phyloP scores from a whole-genome alignment of 768 basidiomycete species.

The Lactarius indigo region DNA sequence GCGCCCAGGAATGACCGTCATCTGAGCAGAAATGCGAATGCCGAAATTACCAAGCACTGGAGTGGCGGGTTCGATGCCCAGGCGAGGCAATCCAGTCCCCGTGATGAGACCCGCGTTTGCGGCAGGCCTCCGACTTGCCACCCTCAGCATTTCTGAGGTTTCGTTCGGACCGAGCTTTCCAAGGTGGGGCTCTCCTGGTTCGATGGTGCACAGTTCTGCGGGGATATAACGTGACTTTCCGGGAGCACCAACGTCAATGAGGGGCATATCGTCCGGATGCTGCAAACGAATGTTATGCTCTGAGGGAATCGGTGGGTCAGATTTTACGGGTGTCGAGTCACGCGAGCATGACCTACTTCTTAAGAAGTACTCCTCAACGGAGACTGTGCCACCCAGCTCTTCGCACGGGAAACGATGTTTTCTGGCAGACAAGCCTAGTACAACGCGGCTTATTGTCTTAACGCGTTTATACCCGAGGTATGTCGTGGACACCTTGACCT shows the following conservation, averaged over 20 bases:
- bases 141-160: slow-evolving; percentile 66
- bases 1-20: slow-evolving; percentile 63
- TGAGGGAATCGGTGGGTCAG: slow-evolving; percentile 28
- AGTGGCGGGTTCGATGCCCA: slow-evolving; percentile 48
- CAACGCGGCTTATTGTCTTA: slow-evolving; percentile 29
- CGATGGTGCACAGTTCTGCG: slow-evolving; percentile 68
- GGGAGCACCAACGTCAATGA: slow-evolving; percentile 35
- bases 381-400: slow-evolving; percentile 53
- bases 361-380: slow-evolving; percentile 62
- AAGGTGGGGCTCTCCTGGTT: slow-evolving; percentile 54
- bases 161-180: slow-evolving; percentile 59
- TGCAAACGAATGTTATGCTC: slow-evolving; percentile 56
- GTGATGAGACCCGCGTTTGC: slow-evolving; percentile 58
- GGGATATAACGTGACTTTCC: slow-evolving; percentile 46
- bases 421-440: slow-evolving; percentile 40
- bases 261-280: slow-evolving; percentile 36
- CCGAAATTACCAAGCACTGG: slow-evolving; percentile 49
- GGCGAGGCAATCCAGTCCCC: slow-evolving; percentile 49
- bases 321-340: slow-evolving; percentile 9
- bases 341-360: slow-evolving; percentile 44
- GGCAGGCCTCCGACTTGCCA: slow-evolving; percentile 60
- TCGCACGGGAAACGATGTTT: slow-evolving; percentile 52
- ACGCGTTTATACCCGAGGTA: slow-evolving; percentile 41
- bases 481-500: slow-evolving; percentile 52
- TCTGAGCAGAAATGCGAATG: slow-evolving; percentile 49